phyloP scores from a whole-genome alignment of 352 stramenopile genomes.

The Phytophthora hybrid region DNA sequence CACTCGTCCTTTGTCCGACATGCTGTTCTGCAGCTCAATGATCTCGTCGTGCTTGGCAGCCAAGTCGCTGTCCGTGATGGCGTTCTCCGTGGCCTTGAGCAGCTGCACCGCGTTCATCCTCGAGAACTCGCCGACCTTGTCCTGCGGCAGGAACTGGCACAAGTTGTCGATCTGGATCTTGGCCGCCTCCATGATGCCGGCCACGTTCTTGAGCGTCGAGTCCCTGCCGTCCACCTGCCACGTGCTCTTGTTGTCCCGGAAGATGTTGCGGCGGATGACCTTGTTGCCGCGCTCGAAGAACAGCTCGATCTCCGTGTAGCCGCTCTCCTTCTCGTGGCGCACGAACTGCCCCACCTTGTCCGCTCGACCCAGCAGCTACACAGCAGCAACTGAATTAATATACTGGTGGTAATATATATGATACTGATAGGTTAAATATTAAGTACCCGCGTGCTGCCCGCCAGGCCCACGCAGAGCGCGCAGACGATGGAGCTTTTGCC shows the following conservation, averaged over 20 bases:
- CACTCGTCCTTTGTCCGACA: slow-evolving; percentile 76
- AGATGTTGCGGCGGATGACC: slow-evolving; percentile 93
- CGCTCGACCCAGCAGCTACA: slow-evolving; percentile 92
- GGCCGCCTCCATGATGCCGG: slow-evolving; percentile 82
- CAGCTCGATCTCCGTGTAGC: slow-evolving; percentile 96
- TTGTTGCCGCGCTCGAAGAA: slow-evolving; percentile 79
- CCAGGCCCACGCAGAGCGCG: slow-evolving; percentile 97
- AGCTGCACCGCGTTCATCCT: slow-evolving; percentile 84
- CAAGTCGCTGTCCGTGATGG: slow-evolving; percentile 80
- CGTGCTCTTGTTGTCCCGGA: slow-evolving; percentile 88
- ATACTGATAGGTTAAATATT: not conserved
- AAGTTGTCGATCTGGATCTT: slow-evolving; percentile 99
- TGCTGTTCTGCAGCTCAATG: slow-evolving; percentile 79
- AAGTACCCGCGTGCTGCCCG: slow-evolving; percentile 91
- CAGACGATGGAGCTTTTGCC: slow-evolving; percentile 96
- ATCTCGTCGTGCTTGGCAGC: slow-evolving; percentile 79
- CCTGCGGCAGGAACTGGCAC: slow-evolving; percentile 98
- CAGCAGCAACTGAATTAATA: not conserved
- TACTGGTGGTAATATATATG: not conserved
- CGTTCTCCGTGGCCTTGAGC: slow-evolving; percentile 81
- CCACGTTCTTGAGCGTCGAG: slow-evolving; percentile 74
- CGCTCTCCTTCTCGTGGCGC: slow-evolving; percentile 84
- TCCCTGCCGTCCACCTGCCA: slow-evolving; percentile 84
- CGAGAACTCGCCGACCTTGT: slow-evolving; percentile 95
- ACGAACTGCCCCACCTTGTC: slow-evolving; percentile 94